Base-by-base conservation (phyloP, 176 grass and related monocot species). In the Carex pumila region DNA sequence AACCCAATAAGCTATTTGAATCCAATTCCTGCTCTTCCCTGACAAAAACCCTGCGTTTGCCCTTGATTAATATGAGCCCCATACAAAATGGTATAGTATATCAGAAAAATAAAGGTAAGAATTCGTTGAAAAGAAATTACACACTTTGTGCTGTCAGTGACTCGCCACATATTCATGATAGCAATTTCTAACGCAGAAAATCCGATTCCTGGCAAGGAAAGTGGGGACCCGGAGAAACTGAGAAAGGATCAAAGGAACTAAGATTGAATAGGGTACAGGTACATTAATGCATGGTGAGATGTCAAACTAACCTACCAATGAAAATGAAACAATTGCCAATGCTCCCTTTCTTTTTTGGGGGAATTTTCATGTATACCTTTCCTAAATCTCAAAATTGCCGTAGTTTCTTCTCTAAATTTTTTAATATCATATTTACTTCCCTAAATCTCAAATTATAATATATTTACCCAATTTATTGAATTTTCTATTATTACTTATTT, bases 241-340 rank as follows among this genome's bases (percentile, higher is more conserved):
- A 43, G 55, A 57, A 79, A 22, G 3, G 14, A 22, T 56, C 79
- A 63, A 81, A 81, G 31, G 54, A 62, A 81, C 57, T 81, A 34
- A 45, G 37, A 47, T 64, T 43, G 19, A 54, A 75, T 45, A n/a
- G 9, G 56, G 11, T 47, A n/a, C n/a, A n/a, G n/a, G n/a, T n/a
- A 34, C 19, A 81, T 81, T 34, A 69, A 66, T 54, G 81, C 61
- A 83, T 69, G 62, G 53, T 83, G 81, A 29, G 62, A 69, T 83
- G 45, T 66, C 43, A 54, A 83, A 83, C 61, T 45, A 71, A 83
- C 61, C 61, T 14, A 83, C 45, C 25, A 19, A n/a, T 54, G 34
- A 66, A 68, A 67, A 55, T 11, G 61, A 78, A 78, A 78, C 73
- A 78, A 78, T 57, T 78, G 73, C 52, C 50, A 34, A 56, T 34